Evolutionary conservation across 441 rosid genomes (phyloP), one percentile per base, ranked within the genome.

Genomic region (Geranium incanum): DNA sequence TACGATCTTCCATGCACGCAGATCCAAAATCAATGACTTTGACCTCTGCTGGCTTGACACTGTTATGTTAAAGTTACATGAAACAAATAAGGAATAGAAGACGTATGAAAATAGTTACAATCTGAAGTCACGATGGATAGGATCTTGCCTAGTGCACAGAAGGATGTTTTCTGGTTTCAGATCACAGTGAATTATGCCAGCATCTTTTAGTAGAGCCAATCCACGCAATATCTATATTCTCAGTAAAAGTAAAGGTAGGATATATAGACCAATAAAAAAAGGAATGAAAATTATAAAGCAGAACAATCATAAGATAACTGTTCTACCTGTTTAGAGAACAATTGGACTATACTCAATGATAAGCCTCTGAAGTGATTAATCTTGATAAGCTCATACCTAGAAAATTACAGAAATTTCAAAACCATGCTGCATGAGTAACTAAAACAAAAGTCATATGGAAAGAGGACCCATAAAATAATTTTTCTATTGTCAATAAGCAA

Each of bases 11-110:
- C 93, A 81, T 90, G 87, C 99, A 93, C 71, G 98, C 99, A 71
- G 99, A 96, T 84, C 99, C 99, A 78, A 96, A 96, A 87, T 96
- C 99, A 68, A 96, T 96, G 80, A 96, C 88, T 86, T 96, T 96
- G 80, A 96, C 83, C 86, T 84, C 98, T 68, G 99, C 89, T 70
- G 98, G 97, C 85, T 89, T 93, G 82, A 82, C 76, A 74, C 97
- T 96, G 90, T 66, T 79, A 71, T 79, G 80, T 75, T 69, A 57
- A 55, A 68, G 75, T 78, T 16, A 64, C 4, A 6, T 3, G 28
- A 52, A 68, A 84, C 66, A 77, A 57, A 36, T 74, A 36, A 72
- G 72, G 7, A 36, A 39, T 21, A 0, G 65, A 71, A 72, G 28
- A 36, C 36, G 33, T 66, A 39, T 3, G 68, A 50, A 15, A 77